Percentiles rank a stretch among this genome's conserved stretches.
Evolutionary conservation across 805 yeast species (phyloP).

Genomic region (Lipomyces yamanashiensis): DNA sequence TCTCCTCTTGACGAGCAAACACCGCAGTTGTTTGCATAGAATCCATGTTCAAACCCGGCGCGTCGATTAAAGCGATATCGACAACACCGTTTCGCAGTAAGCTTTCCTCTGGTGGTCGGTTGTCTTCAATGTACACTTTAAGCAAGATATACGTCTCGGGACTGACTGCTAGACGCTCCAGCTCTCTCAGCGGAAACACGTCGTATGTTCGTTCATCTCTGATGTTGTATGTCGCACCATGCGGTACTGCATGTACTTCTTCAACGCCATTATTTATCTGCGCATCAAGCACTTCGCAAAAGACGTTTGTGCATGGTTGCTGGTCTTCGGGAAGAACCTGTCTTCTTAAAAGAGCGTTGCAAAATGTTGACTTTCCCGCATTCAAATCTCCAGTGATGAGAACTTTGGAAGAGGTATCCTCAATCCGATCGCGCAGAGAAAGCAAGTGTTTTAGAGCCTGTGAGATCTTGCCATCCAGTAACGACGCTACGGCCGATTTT

Average conservation of each 20-base stretch:
- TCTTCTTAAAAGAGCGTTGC: conserved; percentile 83
- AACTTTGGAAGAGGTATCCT: conserved; percentile 90
- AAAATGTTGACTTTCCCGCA: conserved; percentile 94
- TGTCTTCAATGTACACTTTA: conserved; percentile 81
- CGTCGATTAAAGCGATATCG: conserved; percentile 91
- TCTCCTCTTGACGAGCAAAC: conserved; percentile 94
- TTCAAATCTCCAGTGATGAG: conserved; percentile 96
- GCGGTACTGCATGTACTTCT: conserved; percentile 89
- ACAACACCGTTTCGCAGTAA: conserved; percentile 86
- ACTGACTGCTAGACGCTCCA: conserved; percentile 69
- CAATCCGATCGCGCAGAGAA: conserved; percentile 79
- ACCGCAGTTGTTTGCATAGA: conserved; percentile 93
- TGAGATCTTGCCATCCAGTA: conserved; percentile 69
- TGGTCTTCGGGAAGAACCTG: conserved; percentile 91
- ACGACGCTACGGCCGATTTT: conserved; percentile 66
- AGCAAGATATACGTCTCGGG: conserved; percentile 73
- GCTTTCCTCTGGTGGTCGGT: conserved; percentile 67
- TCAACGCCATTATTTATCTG: conserved; percentile 73
- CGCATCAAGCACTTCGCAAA: conserved; percentile 91
- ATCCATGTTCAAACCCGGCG: conserved; percentile 95
- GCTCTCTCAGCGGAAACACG: conserved; percentile 55
- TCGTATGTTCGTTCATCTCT: conserved; percentile 70
- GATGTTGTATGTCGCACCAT: conserved; percentile 52
- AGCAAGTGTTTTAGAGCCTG: conserved; percentile 69
- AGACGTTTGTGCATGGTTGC: conserved; percentile 95